Percentiles rank a stretch among this genome's conserved stretches.
phyloP scores from a whole-genome alignment of 306 rosid species.

The Trifolium dubium region DNA sequence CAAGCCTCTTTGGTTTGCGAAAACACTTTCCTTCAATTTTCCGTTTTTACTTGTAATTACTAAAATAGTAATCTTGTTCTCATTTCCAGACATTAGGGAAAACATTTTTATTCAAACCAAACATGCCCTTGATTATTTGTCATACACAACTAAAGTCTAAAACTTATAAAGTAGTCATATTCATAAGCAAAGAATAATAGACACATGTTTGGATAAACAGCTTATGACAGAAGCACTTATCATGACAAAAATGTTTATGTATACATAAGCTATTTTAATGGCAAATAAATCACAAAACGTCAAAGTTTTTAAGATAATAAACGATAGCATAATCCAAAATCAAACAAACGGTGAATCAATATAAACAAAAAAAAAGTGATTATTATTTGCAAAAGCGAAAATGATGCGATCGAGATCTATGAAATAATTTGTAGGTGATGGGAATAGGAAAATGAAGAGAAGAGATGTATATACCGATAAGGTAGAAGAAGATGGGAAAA shows the following conservation, averaged over 20 bases:
- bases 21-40: neutral
- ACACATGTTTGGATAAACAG: too few species aligned
- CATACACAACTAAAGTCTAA: neutral
- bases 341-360: neutral
- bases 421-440: neutral
- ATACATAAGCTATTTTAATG: neutral
- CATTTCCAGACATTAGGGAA: too few species aligned
- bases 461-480: conserved; percentile 28
- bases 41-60: neutral
- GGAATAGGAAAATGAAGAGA: conserved; percentile 17
- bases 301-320: neutral
- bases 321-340: neutral
- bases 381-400: conserved; percentile 14
- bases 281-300: neutral
- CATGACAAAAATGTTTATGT: neutral
- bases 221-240: too few species aligned
- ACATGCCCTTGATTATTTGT: neutral
- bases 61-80: neutral
- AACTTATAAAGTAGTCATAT: neutral
- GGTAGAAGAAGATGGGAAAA: conserved; percentile 2
- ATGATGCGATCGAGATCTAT: conserved; percentile 12
- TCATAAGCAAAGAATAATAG: neutral
- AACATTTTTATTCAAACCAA: neutral
- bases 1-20: neutral
- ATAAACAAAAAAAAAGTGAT: neutral